Base-by-base conservation (phyloP, 106 monocot species). In the Dendrobium chrysotoxum region DNA sequence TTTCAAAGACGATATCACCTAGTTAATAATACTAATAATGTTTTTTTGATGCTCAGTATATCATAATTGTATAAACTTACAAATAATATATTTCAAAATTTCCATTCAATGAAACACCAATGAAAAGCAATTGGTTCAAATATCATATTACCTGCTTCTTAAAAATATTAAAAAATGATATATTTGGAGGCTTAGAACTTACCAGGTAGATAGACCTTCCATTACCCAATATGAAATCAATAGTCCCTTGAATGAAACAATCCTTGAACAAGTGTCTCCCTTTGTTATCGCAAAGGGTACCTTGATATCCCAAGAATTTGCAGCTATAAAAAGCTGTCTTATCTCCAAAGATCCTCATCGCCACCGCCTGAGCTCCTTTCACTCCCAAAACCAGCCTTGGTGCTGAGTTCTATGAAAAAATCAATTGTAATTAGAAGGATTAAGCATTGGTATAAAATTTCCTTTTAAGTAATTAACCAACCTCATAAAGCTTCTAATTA, bases 151-250 rank as follows among this genome's bases (percentile, higher is more conserved):
- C 15, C 50, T 0, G 50, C 13, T 15, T 50, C 15, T 0, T 13
- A 50, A 50, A 50, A 50, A 50, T 50, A 13, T 15, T 3, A 13
- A 50, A 50, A 50, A 50, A 13, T 13, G 11, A 13, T 16, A 50
- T 13, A 13, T 50, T 50, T 11, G 3, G 50, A 64, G 25, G 25
- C 25, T 23, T 64, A 7, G 7, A 81, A 88, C 84, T 20, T 81
- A 81, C 81, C 88, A 17, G 13, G 61, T 90, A 92, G 23, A 92
- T 78, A 18, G 90, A 90, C 75, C 82, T 84, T 8, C 88, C 92
- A n/a, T 88, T 82, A 79, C 92, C 92, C 44, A 86, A 92, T 75
- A 92, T 89, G 79, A 92, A 89, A 78, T 92, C 92, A 0, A 83
- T 78, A 5, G 87, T 86, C 12, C 92, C 92, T 17, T 50, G 79